phyloP scores from a whole-genome alignment of 2,329 filamentous ascomycete species.

The Metarhizium humberi region DNA sequence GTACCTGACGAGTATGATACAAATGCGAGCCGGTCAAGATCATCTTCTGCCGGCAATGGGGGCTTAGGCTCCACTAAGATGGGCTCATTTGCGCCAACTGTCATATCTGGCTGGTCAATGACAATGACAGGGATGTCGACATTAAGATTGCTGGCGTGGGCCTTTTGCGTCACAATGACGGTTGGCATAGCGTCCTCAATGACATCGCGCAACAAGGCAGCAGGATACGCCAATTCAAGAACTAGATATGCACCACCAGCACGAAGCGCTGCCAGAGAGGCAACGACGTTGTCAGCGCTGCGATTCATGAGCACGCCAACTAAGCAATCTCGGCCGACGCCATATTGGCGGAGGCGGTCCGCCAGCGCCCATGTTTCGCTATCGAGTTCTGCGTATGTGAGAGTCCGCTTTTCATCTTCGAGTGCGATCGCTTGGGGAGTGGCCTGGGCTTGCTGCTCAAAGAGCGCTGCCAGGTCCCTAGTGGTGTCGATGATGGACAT shows the following conservation, averaged over 20 bases:
- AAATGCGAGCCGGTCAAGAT: slow-evolving; percentile 66
- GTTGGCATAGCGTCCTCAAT: slow-evolving; percentile 65
- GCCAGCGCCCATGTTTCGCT: slow-evolving; percentile 56
- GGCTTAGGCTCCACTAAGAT: slow-evolving; percentile 28
- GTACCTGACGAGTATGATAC: slow-evolving; percentile 76
- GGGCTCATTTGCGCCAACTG: slow-evolving; percentile 14
- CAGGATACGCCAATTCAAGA: slow-evolving; percentile 70
- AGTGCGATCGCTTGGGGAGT: slow-evolving; percentile 63
- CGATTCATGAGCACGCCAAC: slow-evolving; percentile 69
- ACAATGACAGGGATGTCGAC: slow-evolving; percentile 53
- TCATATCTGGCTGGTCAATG: slow-evolving; percentile 41
- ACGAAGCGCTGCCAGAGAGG: slow-evolving; percentile 66
- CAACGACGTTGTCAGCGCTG: slow-evolving; percentile 71
- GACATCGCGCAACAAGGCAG: slow-evolving; percentile 64
- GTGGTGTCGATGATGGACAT: slow-evolving; percentile 62
- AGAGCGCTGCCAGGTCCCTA: slow-evolving; percentile 66
- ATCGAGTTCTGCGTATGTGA: slow-evolving; percentile 68
- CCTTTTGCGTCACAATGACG: slow-evolving; percentile 59
- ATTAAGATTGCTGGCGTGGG: slow-evolving; percentile 57
- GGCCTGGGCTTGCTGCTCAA: slow-evolving; percentile 55
- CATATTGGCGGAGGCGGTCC: slow-evolving; percentile 52
- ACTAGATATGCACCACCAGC: slow-evolving; percentile 75
- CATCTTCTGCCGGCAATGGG: slow-evolving; percentile 51
- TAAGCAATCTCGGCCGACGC: slow-evolving; percentile 62
- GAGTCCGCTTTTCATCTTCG: slow-evolving; percentile 57